A percentile compares a stretch with the other conserved stretches of the same genome.
phyloP scores from a whole-genome alignment of 2,329 filamentous ascomycete species.

The Colletotrichum horii region DNA sequence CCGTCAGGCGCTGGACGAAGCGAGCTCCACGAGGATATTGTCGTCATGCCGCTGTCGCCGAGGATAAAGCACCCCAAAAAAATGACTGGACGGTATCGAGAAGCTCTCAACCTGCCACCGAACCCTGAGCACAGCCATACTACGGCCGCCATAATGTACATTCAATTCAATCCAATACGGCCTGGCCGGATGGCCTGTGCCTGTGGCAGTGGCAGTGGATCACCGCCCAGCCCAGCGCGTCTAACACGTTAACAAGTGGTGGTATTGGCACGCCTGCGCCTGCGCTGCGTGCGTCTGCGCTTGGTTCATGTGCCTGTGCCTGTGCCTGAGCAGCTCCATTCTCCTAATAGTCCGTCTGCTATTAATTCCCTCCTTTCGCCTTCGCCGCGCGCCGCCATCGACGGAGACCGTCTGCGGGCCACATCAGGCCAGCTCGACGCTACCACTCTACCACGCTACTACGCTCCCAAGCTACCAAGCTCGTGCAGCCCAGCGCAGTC shows the following conservation, averaged over 20 bases:
- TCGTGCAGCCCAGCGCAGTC: neutral
- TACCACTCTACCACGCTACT: neutral
- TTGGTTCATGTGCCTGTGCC: neutral
- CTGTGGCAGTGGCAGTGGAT: neutral
- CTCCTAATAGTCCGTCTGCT: slow-evolving; percentile 3
- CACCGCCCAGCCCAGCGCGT: neutral
- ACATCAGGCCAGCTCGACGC: neutral
- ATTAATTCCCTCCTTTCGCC: slow-evolving; percentile 6
- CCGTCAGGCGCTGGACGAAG: neutral
- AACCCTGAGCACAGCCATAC: slow-evolving; percentile 1
- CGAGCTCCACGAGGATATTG: neutral
- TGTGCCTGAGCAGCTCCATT: neutral
- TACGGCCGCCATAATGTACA: neutral
- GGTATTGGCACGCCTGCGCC: neutral
- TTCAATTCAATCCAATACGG: neutral
- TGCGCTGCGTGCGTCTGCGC: neutral
- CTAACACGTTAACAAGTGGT: neutral
- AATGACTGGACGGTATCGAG: neutral
- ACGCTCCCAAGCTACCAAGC: neutral
- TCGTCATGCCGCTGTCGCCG: slow-evolving; percentile 10
- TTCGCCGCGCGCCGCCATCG: neutral
- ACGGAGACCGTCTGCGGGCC: neutral
- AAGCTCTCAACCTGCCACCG: slow-evolving; percentile 14
- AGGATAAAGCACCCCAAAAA: neutral
- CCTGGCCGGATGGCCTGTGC: slow-evolving; percentile 16